Percentiles rank a stretch among this genome's conserved stretches.
Conservation (phyloP, 768 basidiomycete genomes). For the Exidia glandulosa region DNA sequence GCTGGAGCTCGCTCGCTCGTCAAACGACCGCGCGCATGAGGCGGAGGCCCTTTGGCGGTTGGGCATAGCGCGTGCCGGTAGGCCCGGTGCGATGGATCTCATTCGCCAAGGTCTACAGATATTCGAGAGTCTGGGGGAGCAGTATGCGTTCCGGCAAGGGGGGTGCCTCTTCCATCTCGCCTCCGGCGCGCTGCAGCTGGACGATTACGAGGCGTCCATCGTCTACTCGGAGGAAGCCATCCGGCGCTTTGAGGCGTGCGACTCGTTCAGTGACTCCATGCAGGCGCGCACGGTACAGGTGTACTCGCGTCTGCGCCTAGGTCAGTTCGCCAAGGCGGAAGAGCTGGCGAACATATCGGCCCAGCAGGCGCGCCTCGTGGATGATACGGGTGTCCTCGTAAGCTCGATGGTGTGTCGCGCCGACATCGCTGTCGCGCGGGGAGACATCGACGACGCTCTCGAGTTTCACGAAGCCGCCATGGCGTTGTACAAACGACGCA, state of each 20-base stretch:
- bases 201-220: not conserved
- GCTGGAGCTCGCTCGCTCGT: not conserved
- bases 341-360: not conserved
- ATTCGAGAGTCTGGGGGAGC: not conserved
- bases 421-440: not conserved
- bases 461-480: not conserved
- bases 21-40: no score
- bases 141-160: not conserved
- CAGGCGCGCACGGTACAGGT: not conserved
- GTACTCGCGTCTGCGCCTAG: not conserved
- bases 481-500: not conserved
- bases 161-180: not conserved
- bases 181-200: not conserved
- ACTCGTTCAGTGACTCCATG: not conserved
- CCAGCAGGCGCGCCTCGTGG: not conserved
- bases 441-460: not conserved
- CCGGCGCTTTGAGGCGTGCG: not conserved
- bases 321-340: not conserved
- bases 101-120: not conserved
- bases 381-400: not conserved
- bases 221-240: not conserved
- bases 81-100: not conserved
- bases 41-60: not conserved
- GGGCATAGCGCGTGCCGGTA: not conserved
- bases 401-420: not conserved